These are phyloP conservation scores for Salvia sclarea DNA, from an alignment of 305 asterid species.

Conservation along the genomic window DNA sequence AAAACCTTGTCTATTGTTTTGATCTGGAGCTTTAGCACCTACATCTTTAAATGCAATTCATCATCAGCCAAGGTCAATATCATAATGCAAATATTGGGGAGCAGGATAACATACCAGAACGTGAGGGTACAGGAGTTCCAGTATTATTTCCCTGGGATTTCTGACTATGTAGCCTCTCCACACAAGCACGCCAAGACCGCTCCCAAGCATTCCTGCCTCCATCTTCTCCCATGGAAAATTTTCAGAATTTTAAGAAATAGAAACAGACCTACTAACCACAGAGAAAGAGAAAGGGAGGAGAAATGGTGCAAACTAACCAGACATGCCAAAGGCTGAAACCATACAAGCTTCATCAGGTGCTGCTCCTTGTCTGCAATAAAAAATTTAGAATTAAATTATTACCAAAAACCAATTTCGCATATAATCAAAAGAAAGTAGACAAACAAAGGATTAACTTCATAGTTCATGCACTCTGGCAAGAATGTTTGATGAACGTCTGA, in stretches of 20 bases:
- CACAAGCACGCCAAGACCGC: slow-evolving; percentile 83
- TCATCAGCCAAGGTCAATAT: slow-evolving; percentile 30
- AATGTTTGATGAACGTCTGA: not conserved
- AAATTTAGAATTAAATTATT: not conserved
- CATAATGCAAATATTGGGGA: slow-evolving; percentile 13
- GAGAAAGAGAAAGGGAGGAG: not conserved
- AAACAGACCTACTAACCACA: not conserved
- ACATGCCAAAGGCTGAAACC: slow-evolving; percentile 88
- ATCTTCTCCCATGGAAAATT: slow-evolving; percentile 43
- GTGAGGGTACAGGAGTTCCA: slow-evolving; percentile 64
- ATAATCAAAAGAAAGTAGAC: not conserved
- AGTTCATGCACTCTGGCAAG: slow-evolving; percentile 8
- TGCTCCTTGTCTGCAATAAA: slow-evolving; percentile 76
- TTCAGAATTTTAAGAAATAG: slow-evolving; percentile 22
- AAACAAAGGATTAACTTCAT: slow-evolving; percentile 6
- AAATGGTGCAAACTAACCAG: slow-evolving; percentile 43
- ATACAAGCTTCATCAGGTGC: slow-evolving; percentile 97
- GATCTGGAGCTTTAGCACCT: slow-evolving; percentile 69
- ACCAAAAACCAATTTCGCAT: slow-evolving; percentile 14
- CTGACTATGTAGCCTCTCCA: slow-evolving; percentile 62
- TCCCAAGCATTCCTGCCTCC: slow-evolving; percentile 91
- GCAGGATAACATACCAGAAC: slow-evolving; percentile 55
- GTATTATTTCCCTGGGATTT: slow-evolving; percentile 51
- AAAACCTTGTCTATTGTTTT: slow-evolving; percentile 47
- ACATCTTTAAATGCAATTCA: slow-evolving; percentile 38